These are phyloP conservation scores for Plasmopara halstedii DNA, from an alignment of 352 stramenopile species.

Conservation along the genomic window DNA sequence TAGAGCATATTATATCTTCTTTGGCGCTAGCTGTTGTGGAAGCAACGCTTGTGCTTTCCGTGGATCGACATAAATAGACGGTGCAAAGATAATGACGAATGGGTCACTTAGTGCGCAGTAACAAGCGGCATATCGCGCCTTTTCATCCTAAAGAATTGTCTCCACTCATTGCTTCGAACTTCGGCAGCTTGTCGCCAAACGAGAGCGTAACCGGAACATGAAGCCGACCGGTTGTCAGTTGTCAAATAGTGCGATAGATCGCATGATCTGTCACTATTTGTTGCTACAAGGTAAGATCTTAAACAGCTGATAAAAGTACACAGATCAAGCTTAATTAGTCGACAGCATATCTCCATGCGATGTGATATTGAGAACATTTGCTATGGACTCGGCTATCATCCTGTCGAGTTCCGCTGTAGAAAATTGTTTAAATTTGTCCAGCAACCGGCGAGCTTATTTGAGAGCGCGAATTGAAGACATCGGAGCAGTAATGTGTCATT, in stretches of 20 bases:
- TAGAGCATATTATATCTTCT: background rate
- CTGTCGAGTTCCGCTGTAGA: background rate
- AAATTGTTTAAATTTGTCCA: background rate
- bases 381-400: background rate
- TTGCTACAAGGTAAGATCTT: background rate
- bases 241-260: background rate
- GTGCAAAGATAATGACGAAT: background rate
- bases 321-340: background rate
- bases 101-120: background rate
- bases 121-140: background rate
- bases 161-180: background rate
- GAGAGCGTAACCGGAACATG: background rate
- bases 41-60: background rate
- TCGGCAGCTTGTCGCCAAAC: background rate
- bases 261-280: background rate
- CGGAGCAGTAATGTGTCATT: background rate
- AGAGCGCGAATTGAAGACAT: background rate
- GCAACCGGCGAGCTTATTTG: background rate
- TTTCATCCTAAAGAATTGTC: background rate
- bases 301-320: background rate
- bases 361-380: background rate
- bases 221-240: background rate
- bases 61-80: no score
- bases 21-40: background rate
- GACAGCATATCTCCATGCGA: background rate